A percentile compares a stretch with the other conserved stretches of the same genome.
Evolutionary conservation across 2,329 filamentous ascomycete genomes (phyloP).

Genomic region (Metarhizium guizhouense): DNA sequence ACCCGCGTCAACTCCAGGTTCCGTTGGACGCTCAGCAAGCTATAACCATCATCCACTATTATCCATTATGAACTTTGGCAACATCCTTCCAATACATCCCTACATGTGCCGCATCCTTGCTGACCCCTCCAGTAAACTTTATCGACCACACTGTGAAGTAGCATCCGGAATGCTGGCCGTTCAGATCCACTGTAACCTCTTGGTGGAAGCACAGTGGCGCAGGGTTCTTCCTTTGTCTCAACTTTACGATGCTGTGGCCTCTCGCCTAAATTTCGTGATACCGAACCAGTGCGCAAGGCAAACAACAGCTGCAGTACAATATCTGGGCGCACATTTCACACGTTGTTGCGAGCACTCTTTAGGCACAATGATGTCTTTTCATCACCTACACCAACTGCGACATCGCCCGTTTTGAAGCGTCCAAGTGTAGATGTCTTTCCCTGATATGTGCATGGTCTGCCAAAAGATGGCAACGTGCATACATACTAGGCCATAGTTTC

Average conservation of each 20-base stretch:
- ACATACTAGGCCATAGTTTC: neutral
- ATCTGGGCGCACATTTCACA: too few species aligned
- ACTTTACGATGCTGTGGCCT: neutral
- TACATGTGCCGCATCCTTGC: constrained; percentile 10
- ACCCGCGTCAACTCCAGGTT: neutral
- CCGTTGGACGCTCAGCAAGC: neutral
- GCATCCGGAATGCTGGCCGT: constrained; percentile 20
- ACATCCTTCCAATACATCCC: neutral
- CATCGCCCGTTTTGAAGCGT: too few species aligned
- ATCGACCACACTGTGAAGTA: constrained; percentile 15
- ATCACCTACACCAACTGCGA: too few species aligned
- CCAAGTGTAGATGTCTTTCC: too few species aligned
- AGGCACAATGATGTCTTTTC: too few species aligned
- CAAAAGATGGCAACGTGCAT: too few species aligned
- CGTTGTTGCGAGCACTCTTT: too few species aligned
- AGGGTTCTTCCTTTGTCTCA: neutral
- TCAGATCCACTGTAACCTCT: constrained; percentile 11
- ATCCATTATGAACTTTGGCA: neutral
- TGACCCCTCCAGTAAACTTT: constrained; percentile 12
- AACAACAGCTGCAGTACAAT: neutral
- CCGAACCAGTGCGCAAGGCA: neutral
- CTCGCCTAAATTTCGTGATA: constrained; percentile 2
- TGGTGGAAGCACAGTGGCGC: neutral
- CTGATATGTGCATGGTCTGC: too few species aligned
- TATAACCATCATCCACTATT: neutral